Base-by-base conservation (phyloP, 208 protist genomes). In the Trypanosoma caninum region DNA sequence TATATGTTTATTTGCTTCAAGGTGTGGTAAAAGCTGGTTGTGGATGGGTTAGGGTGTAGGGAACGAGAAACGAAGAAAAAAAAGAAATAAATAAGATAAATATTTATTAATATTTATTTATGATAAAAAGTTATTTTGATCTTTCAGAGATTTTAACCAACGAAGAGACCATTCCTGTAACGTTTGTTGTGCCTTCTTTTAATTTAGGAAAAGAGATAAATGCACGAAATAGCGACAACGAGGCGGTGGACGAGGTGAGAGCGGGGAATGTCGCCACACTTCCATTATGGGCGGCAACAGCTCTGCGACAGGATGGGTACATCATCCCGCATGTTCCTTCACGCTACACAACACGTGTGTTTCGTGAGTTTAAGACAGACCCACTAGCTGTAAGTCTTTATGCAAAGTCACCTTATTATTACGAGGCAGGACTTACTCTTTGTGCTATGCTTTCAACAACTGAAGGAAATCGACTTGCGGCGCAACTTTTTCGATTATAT, bases 321-420 rank as follows among this genome's bases (percentile, higher is more conserved):
- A 38, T 87, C 25, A 47, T 69, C n/a, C 74, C 81, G 2, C 78
- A 81, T 45, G 41, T 72, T 7, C 80, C 80, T 3, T 50, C 65
- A 33, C 75, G 69, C 25, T 91, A 83, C 67, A 72, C 68, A n/a
- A 75, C 81, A 23, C 40, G 65, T 46, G 78, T 78, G 11, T 91
- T 91, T 62, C 75, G 80, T 33, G 81, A 91, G 65, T 91, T 91
- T 50, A 88, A 88, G 51, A 91, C 76, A 40, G 81, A 91, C 44
- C 67, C 84, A 7, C 65, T 89, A 14, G 81, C 82, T 1, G 76
- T 78, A 0, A 91, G 65, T 69, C 70, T 91, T 23, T 45, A 68
- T 33, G 67, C 37, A 34, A 86, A 83, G 61, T 89, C 81, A 6
- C 81, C 84, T 10, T 80, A 82, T 64, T 91, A 80, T 60, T 88